Conservation (phyloP, 2,329 filamentous ascomycete species). For the Talaromyces rugulosus region DNA sequence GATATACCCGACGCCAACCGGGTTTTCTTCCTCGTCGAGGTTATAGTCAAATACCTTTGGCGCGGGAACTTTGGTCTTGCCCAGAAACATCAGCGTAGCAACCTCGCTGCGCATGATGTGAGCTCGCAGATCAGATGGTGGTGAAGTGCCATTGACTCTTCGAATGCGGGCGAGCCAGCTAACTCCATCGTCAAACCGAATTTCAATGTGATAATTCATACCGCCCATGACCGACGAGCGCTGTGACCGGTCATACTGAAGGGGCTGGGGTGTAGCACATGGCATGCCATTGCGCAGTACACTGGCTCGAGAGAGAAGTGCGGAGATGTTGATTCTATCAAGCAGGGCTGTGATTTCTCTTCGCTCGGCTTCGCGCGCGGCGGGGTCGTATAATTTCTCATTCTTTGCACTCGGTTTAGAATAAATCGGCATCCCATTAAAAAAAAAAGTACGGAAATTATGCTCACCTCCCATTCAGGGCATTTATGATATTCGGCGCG, state of each 20-base stretch:
- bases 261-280: conserved; percentile 31
- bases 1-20: conserved; percentile 39
- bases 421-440: not conserved
- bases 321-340: conserved; percentile 31
- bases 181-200: conserved; percentile 42
- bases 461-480: conserved; percentile 35
- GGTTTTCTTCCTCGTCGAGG: conserved; percentile 27
- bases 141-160: conserved; percentile 38
- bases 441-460: conserved; percentile 14
- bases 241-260: conserved; percentile 33
- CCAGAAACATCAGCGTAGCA: conserved; percentile 39
- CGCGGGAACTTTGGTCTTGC: conserved; percentile 31
- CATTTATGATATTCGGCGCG: conserved; percentile 29
- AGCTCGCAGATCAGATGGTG: conserved; percentile 24
- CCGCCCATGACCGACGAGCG: conserved; percentile 41
- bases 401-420: conserved; percentile 25
- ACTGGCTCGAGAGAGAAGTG: conserved; percentile 35
- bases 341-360: conserved; percentile 33
- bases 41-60: conserved; percentile 37
- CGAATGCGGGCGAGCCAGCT: conserved; percentile 43
- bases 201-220: conserved; percentile 43
- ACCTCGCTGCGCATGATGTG: conserved; percentile 39
- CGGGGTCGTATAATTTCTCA: conserved; percentile 30
- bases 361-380: conserved; percentile 29
- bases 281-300: conserved; percentile 30